These are phyloP conservation scores for Yarrowia sp. DNA, from an alignment of 805 yeast genomes.

Conservation along the genomic window DNA sequence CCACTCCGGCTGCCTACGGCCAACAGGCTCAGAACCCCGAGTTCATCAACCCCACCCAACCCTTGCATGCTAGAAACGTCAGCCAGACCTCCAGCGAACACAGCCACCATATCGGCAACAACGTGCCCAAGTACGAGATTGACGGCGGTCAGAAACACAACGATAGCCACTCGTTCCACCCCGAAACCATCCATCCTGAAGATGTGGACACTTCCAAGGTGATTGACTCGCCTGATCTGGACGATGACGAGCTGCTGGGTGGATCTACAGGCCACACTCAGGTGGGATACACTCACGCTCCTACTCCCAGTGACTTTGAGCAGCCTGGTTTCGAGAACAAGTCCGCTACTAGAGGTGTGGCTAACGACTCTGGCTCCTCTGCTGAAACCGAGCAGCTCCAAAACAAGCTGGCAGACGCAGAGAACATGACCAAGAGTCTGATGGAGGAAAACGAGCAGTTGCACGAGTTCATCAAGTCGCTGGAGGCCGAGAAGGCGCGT, in stretches of 20 bases:
- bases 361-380: background rate
- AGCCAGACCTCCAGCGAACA: constrained; percentile 21
- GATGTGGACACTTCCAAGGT: constrained; percentile 13
- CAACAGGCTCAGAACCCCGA: too few relatives aligned
- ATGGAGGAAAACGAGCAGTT: constrained; percentile 47
- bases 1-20: constrained; percentile 8
- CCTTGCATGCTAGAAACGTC: constrained; percentile 7
- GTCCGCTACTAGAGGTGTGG: constrained; percentile 6
- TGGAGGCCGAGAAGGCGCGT: constrained; percentile 33
- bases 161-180: constrained; percentile 28
- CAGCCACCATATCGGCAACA: constrained; percentile 13
- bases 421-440: constrained; percentile 44
- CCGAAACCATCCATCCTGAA: constrained; percentile 20
- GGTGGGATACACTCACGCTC: constrained; percentile 19
- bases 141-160: background rate
- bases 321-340: background rate
- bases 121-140: background rate
- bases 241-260: constrained; percentile 29
- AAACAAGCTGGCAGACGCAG: constrained; percentile 45
- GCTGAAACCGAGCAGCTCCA: constrained; percentile 43
- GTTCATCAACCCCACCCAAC: background rate
- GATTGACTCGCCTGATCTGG: constrained; percentile 26
- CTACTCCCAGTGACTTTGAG: background rate
- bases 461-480: constrained; percentile 46
- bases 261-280: constrained; percentile 18